Conservation (phyloP, 1,139 yeast genomes). For the Debaryomycetaceae sp. region DNA sequence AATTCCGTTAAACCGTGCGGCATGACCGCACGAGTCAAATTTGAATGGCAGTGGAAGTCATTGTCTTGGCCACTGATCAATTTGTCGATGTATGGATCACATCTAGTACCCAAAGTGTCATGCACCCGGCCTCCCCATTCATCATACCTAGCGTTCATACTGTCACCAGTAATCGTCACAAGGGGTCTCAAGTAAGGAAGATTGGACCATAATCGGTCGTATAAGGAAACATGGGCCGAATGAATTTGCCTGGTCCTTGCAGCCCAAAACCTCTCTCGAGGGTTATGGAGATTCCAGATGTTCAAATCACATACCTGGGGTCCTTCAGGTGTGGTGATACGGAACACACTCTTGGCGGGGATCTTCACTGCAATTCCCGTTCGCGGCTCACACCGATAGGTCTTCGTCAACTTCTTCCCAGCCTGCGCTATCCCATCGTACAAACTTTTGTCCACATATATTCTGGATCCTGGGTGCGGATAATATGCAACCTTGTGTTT, state of each 20-base stretch:
- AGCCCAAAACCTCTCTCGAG: slow-evolving; percentile 67
- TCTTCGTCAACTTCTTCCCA: slow-evolving; percentile 32
- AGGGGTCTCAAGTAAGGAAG: slow-evolving; percentile 62
- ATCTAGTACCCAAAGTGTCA: slow-evolving; percentile 64
- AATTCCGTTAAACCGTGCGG: slow-evolving; percentile 61
- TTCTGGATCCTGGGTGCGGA: slow-evolving; percentile 52
- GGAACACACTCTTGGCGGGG: slow-evolving; percentile 55
- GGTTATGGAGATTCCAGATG: slow-evolving; percentile 59
- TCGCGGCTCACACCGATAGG: slow-evolving; percentile 46
- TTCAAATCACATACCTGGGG: slow-evolving; percentile 71
- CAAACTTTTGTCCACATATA: slow-evolving; percentile 47
- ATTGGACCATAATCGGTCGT: slow-evolving; percentile 62
- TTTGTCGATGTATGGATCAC: slow-evolving; percentile 68
- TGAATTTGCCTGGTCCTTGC: slow-evolving; percentile 65
- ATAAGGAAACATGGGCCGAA: slow-evolving; percentile 61
- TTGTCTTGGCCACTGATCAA: slow-evolving; percentile 61
- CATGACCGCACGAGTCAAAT: slow-evolving; percentile 54
- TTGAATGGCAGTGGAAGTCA: slow-evolving; percentile 66
- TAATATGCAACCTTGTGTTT: slow-evolving; percentile 56
- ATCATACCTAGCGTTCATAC: slow-evolving; percentile 52
- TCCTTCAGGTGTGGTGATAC: slow-evolving; percentile 63
- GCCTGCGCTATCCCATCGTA: slow-evolving; percentile 45
- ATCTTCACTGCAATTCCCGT: slow-evolving; percentile 60
- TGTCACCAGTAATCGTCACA: slow-evolving; percentile 60
- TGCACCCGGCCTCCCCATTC: slow-evolving; percentile 67